These are phyloP conservation scores for Talaromyces thailandensis DNA, from an alignment of 495 filamentous ascomycete genomes.

Conservation along the genomic window DNA sequence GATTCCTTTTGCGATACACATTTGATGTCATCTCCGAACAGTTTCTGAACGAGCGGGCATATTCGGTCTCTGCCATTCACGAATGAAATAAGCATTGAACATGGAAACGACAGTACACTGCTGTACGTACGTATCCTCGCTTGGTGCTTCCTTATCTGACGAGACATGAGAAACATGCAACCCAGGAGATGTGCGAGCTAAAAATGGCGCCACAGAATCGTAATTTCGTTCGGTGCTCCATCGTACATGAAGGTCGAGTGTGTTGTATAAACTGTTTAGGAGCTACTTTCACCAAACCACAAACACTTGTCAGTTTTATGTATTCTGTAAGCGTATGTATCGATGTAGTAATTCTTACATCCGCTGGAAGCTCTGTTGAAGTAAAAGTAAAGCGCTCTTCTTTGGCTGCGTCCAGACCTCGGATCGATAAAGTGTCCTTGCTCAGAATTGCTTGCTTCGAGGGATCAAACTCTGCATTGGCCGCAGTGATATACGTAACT, in stretches of 20 bases:
- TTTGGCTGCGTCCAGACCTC: constrained; percentile 51
- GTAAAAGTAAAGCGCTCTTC: constrained; percentile 74
- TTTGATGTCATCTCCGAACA: constrained; percentile 49
- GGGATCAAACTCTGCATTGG: constrained; percentile 51
- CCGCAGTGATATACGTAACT: constrained; percentile 67
- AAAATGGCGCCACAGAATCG: constrained; percentile 55
- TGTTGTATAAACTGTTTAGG: constrained; percentile 49
- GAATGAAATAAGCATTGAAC: background rate
- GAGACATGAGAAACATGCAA: constrained; percentile 78
- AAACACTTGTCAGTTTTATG: background rate
- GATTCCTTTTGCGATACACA: constrained; percentile 49
- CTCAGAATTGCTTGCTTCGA: constrained; percentile 43
- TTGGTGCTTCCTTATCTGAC: background rate
- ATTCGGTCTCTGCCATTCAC: constrained; percentile 39
- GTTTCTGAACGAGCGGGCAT: constrained; percentile 51
- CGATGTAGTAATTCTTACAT: constrained; percentile 34
- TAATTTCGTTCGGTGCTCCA: constrained; percentile 58
- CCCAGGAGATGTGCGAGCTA: constrained; percentile 66
- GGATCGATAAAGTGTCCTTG: constrained; percentile 38
- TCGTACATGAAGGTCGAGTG: constrained; percentile 69
- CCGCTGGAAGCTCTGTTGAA: constrained; percentile 61
- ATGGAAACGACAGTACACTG: background rate
- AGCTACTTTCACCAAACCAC: constrained; percentile 31
- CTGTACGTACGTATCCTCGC: background rate
- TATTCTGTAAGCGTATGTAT: background rate